Base-by-base conservation (phyloP, 1,139 yeast species). In the Kazachstania sp. region DNA sequence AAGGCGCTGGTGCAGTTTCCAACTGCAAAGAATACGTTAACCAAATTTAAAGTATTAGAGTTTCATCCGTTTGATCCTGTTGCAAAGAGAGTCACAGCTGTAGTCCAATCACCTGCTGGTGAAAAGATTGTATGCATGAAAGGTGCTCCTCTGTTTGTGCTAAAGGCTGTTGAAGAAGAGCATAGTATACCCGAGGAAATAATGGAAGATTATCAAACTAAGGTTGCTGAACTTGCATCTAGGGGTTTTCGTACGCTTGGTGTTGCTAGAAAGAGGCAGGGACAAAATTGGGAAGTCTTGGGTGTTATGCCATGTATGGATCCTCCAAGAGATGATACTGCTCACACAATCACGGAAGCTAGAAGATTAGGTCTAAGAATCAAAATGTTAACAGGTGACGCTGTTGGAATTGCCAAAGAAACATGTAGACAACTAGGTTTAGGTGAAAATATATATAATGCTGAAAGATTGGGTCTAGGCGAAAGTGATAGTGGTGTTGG, bases 281-380 rank as follows among this genome's bases (percentile, higher is more conserved):
- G 87, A 72, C 95, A 94, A 70, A 95, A 86, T 82, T 87, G 96
- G 96, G 95, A 87, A 78, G 83, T 87, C 65, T 78, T 87, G 68
- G 96, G 96, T 75, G 88, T 87, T 76, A 86, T 87, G 95, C 95
- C 96, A 71, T 86, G 95, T 79, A 86, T 87, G 92, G 96, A 87
- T 73, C 96, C 96, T 67, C 96, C 96, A 74, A 86, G 96, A 81
- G 95, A 86, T 71, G 96, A 87, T 71, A 87, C 96, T 79, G 95
- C 95, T 69, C 84, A 82, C 69, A 87, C 96, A 71, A 94, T 87
- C 71, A 72, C 79, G 72, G 96, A 87, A 77, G 96, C 96, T 66
- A 85, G 86, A 78, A 72, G 77, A 64, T 81, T 87, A 67, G 96
- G 96, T 84, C 80, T 87, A 69, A 82, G 94, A 74, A 95, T 87